Conservation (phyloP, 169 alveolate genomes). For the Cyclospora cayetanensis region DNA sequence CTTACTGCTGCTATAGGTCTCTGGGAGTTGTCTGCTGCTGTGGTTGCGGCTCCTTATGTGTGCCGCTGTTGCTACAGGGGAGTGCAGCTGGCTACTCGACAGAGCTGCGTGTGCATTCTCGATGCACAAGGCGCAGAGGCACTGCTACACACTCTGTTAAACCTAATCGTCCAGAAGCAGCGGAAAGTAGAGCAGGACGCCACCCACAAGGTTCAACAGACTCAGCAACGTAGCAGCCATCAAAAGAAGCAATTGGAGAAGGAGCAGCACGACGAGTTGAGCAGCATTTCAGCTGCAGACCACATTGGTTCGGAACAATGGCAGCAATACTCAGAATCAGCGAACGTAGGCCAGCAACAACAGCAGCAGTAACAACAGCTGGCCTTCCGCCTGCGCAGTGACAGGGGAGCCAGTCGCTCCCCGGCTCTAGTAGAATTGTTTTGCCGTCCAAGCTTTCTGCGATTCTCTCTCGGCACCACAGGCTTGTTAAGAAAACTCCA, state of each 20-base stretch:
- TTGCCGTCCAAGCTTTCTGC: no score
- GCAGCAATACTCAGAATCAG: background rate
- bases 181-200: background rate
- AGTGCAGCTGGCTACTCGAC: background rate
- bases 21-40: background rate
- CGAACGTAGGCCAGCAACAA: background rate
- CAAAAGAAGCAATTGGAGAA: background rate
- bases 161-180: background rate
- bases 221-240: no score
- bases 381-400: no score
- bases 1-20: background rate
- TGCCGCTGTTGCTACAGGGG: background rate
- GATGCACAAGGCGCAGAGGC: background rate
- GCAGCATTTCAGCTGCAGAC: background rate
- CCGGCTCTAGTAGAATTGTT: no score
- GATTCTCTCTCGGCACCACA: no score
- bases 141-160: background rate
- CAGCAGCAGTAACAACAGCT: background rate
- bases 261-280: background rate
- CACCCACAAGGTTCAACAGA: no score
- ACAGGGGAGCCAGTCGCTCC: no score
- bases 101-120: background rate
- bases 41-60: background rate
- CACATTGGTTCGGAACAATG: background rate
- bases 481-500: no score